Percentiles rank a stretch among this genome's conserved stretches.
These are phyloP conservation scores for Sclerotinia borealis DNA, from an alignment of 2,329 filamentous ascomycete species.

Conservation along the genomic window DNA sequence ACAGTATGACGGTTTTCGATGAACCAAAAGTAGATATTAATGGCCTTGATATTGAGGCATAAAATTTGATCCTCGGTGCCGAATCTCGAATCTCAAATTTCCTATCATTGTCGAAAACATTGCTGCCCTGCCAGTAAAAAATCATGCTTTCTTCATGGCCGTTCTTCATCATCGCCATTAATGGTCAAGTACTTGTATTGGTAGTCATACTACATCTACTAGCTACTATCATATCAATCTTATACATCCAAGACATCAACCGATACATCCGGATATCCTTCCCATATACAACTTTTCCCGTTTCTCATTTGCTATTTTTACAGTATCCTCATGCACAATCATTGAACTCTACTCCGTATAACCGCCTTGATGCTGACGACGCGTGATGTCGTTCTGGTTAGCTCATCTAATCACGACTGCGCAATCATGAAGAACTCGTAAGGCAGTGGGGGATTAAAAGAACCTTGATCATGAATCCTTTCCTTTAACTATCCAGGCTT, in stretches of 20 bases:
- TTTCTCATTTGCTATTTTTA: neutral
- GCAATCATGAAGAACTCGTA: conserved; percentile 5
- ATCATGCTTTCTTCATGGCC: neutral
- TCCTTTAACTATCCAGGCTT: neutral
- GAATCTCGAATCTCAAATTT: neutral
- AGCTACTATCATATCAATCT: neutral
- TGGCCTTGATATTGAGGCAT: neutral
- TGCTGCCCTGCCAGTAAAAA: too few species aligned
- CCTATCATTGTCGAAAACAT: too few species aligned
- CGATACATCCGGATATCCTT: neutral
- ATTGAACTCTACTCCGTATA: neutral
- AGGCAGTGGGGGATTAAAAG: neutral
- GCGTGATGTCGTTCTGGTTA: conserved; percentile 2
- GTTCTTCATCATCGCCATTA: neutral
- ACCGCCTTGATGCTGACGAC: conserved; percentile 4
- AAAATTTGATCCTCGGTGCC: neutral
- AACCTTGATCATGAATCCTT: neutral
- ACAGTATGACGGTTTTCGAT: neutral
- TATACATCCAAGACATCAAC: neutral
- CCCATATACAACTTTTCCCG: too few species aligned
- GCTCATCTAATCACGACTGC: neutral
- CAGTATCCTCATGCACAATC: neutral
- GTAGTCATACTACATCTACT: too few species aligned
- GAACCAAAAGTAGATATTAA: neutral
- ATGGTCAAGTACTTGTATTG: too few species aligned